Conservation (phyloP, 306 rosid genomes). For the Sicyos baderoa region DNA sequence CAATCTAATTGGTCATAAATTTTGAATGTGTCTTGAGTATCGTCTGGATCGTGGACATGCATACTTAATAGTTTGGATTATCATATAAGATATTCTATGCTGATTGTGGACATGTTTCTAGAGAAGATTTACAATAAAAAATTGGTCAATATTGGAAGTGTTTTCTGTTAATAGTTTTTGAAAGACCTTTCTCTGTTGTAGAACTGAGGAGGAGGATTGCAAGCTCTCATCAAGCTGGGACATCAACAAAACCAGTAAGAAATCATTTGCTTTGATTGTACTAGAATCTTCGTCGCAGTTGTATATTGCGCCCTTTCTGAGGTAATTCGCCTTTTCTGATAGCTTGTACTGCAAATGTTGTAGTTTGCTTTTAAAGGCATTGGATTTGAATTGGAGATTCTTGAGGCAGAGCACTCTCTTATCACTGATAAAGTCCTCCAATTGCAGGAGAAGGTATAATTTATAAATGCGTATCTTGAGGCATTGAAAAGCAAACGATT, state of each 20-base stretch:
- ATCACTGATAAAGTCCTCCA: conserved; percentile 53
- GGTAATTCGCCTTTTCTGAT: conserved; percentile 12
- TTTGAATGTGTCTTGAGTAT: no score
- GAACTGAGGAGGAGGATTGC: conserved; percentile 62
- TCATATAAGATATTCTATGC: not conserved
- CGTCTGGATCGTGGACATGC: no score
- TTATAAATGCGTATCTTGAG: not conserved
- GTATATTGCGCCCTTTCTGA: not conserved
- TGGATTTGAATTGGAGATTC: conserved; percentile 68
- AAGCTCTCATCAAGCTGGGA: conserved; percentile 42
- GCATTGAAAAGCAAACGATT: not conserved
- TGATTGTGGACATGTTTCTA: not conserved
- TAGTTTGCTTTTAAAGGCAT: conserved; percentile 65
- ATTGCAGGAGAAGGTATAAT: conserved; percentile 49
- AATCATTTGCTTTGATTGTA: conserved; percentile 23
- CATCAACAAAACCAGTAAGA: conserved; percentile 50
- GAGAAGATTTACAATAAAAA: not conserved
- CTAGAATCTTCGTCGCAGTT: not conserved
- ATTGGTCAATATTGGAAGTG: not conserved
- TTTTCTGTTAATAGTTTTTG: conserved; percentile 14
- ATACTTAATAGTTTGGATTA: no score
- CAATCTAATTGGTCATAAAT: no score
- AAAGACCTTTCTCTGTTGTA: conserved; percentile 29
- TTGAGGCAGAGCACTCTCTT: conserved; percentile 67
- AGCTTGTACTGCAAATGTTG: conserved; percentile 25